phyloP scores from a whole-genome alignment of 192 early-diverging fungal species.

The Cladochytrium replicatum region DNA sequence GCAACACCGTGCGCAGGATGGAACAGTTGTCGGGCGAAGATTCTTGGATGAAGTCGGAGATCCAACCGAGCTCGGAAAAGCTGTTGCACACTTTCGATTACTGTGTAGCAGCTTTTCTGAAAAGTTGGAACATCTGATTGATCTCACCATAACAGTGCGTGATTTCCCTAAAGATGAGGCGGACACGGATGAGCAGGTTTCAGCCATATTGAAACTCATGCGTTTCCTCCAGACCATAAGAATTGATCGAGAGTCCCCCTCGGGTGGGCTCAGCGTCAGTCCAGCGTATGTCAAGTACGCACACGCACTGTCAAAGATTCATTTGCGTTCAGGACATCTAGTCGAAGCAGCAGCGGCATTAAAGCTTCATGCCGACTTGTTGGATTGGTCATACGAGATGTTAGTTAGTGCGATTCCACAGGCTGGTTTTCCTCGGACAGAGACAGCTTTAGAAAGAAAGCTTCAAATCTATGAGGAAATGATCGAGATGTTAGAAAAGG shows the following conservation, averaged over 20 bases:
- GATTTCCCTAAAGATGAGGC: slow-evolving; percentile 42
- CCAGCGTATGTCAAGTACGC: slow-evolving; percentile 61
- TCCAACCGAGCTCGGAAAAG: slow-evolving; percentile 18
- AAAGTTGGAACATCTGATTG: too few relatives aligned
- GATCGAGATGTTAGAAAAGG: slow-evolving; percentile 50
- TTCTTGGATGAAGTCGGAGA: too few relatives aligned
- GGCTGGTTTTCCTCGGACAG: slow-evolving; percentile 33
- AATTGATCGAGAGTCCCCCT: not conserved
- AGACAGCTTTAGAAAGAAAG: slow-evolving; percentile 51
- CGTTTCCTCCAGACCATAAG: slow-evolving; percentile 51
- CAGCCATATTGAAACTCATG: slow-evolving; percentile 50
- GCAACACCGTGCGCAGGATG: too few relatives aligned
- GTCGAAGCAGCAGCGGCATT: slow-evolving; percentile 60
- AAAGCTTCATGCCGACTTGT: slow-evolving; percentile 55
- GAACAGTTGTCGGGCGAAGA: too few relatives aligned
- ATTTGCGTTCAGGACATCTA: slow-evolving; percentile 40
- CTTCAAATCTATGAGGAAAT: slow-evolving; percentile 49
- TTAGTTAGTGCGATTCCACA: slow-evolving; percentile 38
- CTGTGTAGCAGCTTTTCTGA: too few relatives aligned
- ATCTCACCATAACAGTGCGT: slow-evolving; percentile 35
- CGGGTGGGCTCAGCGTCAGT: slow-evolving; percentile 4
- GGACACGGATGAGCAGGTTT: slow-evolving; percentile 53
- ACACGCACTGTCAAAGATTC: slow-evolving; percentile 48
- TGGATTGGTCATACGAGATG: slow-evolving; percentile 48
- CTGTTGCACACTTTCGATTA: not conserved